phyloP scores from a whole-genome alignment of 495 filamentous ascomycete genomes.

The Penicillium flavigenum region DNA sequence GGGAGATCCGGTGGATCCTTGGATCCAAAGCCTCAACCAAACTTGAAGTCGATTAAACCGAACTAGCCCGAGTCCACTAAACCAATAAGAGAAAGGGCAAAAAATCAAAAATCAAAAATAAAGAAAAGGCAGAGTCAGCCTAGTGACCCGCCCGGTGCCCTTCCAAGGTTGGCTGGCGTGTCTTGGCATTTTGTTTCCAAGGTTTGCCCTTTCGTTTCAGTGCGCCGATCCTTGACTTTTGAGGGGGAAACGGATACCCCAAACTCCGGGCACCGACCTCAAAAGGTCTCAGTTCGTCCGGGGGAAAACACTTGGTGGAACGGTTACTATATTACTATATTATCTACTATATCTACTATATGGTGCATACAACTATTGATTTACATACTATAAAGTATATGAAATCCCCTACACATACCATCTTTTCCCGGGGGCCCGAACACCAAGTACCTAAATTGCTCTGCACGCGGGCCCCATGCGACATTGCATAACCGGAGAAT shows the following conservation, averaged over 20 bases:
- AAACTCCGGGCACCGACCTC: background rate
- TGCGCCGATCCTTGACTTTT: constrained; percentile 7
- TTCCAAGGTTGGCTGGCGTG: background rate
- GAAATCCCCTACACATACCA: too few species aligned
- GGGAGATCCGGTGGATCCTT: constrained; percentile 7
- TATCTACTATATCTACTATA: background rate
- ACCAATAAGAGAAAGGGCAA: background rate
- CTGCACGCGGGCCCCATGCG: background rate
- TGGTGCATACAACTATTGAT: background rate
- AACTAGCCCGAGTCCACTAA: background rate
- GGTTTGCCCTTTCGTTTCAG: constrained; percentile 4
- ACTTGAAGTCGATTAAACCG: background rate
- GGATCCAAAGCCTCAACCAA: constrained; percentile 1
- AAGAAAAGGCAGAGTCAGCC: constrained; percentile 5
- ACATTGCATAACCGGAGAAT: constrained; percentile 9
- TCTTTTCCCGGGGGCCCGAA: too few species aligned
- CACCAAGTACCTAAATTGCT: background rate
- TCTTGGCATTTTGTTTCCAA: constrained; percentile 8
- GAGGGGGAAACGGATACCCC: background rate
- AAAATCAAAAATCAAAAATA: background rate
- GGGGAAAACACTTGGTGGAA: background rate
- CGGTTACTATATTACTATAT: background rate
- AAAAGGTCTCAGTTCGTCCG: constrained; percentile 11
- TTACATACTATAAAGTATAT: background rate
- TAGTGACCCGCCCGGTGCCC: background rate